These are phyloP conservation scores for Metarhizium guizhouense DNA, from an alignment of 2,329 filamentous ascomycete species.

Conservation along the genomic window DNA sequence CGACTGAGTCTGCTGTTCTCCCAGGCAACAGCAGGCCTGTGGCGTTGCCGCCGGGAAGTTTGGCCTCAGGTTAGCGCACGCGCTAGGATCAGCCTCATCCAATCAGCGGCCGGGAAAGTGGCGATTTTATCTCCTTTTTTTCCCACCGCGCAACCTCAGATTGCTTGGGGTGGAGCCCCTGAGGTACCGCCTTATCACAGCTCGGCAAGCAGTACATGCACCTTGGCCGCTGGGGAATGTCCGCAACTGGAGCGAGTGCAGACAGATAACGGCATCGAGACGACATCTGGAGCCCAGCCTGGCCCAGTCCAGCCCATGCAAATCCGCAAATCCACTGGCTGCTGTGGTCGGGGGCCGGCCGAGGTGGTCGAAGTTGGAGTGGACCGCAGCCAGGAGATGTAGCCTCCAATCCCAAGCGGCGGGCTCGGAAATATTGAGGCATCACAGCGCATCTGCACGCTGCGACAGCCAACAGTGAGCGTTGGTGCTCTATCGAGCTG, in stretches of 20 bases:
- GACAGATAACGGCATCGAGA: too few relatives aligned
- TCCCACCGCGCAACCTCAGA: conserved; percentile 22
- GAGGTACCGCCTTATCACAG: conserved; percentile 28
- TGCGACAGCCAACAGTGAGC: not conserved
- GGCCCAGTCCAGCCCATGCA: too few relatives aligned
- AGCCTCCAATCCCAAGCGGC: not conserved
- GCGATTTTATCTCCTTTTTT: conserved; percentile 31
- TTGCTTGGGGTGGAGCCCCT: conserved; percentile 24
- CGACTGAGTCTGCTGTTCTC: conserved; percentile 27
- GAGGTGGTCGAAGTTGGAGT: not conserved
- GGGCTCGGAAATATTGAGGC: too few relatives aligned
- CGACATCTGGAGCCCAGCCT: too few relatives aligned
- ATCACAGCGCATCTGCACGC: too few relatives aligned
- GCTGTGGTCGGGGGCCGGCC: not conserved
- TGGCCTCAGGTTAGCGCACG: conserved; percentile 26
- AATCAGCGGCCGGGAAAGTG: conserved; percentile 25
- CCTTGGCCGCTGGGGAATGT: not conserved
- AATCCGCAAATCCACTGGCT: too few relatives aligned
- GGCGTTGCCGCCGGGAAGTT: conserved; percentile 32
- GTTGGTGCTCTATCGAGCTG: not conserved
- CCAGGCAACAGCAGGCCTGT: conserved; percentile 36
- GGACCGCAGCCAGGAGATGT: not conserved
- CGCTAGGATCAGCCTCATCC: conserved; percentile 24
- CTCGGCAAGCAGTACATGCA: conserved; percentile 12
- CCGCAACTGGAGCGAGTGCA: not conserved